phyloP scores from a whole-genome alignment of 2,329 filamentous ascomycete genomes.

The Nemania bipapillata region DNA sequence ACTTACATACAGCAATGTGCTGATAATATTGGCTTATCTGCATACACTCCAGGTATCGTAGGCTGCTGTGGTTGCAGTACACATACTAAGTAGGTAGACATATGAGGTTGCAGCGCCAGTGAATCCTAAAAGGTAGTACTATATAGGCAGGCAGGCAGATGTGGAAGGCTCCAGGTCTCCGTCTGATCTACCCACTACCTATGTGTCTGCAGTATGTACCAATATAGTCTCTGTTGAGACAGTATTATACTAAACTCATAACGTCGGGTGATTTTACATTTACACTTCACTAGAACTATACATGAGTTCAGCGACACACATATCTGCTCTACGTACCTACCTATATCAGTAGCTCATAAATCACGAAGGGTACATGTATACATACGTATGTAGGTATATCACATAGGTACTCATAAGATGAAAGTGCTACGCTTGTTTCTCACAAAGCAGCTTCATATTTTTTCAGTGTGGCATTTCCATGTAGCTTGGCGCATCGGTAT shows the following conservation, averaged over 20 bases:
- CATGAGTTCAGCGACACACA: too few relatives aligned
- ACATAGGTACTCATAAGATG: background rate
- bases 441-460: background rate
- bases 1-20: background rate
- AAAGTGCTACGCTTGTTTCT: background rate
- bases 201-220: too few relatives aligned
- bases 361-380: too few relatives aligned
- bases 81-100: too few relatives aligned
- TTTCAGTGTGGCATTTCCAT: background rate
- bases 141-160: background rate
- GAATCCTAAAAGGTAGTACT: slow-evolving; percentile 3
- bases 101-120: slow-evolving; percentile 11
- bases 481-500: slow-evolving; percentile 15
- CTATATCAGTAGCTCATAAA: background rate
- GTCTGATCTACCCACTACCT: background rate
- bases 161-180: slow-evolving; percentile 20
- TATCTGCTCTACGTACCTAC: too few relatives aligned
- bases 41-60: background rate
- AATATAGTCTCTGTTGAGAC: too few relatives aligned
- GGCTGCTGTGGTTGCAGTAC: too few relatives aligned
- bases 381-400: background rate
- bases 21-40: slow-evolving; percentile 24
- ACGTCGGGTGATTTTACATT: too few relatives aligned
- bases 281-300: too few relatives aligned
- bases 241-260: too few relatives aligned